A percentile compares a stretch with the other conserved stretches of the same genome.
Conservation (phyloP, 1,284 basidiomycete species). For the Rhodotorula mucilaginosa region DNA sequence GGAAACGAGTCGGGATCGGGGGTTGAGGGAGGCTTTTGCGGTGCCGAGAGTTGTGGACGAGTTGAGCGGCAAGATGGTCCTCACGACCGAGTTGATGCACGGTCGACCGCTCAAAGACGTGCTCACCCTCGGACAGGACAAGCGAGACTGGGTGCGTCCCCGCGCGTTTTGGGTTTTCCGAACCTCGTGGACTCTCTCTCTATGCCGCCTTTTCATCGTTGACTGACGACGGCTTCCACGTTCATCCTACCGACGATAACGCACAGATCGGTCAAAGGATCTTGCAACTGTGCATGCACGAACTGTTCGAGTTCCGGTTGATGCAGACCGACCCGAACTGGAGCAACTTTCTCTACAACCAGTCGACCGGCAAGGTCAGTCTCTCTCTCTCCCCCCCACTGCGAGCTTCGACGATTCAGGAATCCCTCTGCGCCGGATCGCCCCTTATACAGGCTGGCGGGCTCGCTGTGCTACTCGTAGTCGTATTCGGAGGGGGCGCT, state of each 20-base stretch:
- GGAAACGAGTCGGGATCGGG: slow-evolving; percentile 54
- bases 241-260: too few species aligned
- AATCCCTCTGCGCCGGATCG: too few species aligned
- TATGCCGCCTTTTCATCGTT: too few species aligned
- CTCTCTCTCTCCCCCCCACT: neutral
- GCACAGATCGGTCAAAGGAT: slow-evolving; percentile 75
- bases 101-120: slow-evolving; percentile 74
- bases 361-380: slow-evolving; percentile 56
- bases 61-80: slow-evolving; percentile 72
- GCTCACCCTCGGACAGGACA: slow-evolving; percentile 62
- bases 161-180: too few species aligned
- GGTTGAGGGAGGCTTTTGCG: slow-evolving; percentile 56
- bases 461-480: too few species aligned
- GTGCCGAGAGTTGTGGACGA: slow-evolving; percentile 78
- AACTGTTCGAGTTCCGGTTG: slow-evolving; percentile 83
- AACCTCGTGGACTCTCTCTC: too few species aligned
- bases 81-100: slow-evolving; percentile 84
- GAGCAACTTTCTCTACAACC: slow-evolving; percentile 93
- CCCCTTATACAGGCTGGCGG: too few species aligned
- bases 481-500: neutral
- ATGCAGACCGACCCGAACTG: slow-evolving; percentile 99
- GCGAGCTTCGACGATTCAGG: neutral
- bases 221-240: too few species aligned
- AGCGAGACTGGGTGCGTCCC: slow-evolving; percentile 67
- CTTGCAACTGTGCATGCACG: slow-evolving; percentile 80